These are phyloP conservation scores for Exophiala lecanii-corni DNA, from an alignment of 2,329 filamentous ascomycete genomes.

Conservation along the genomic window DNA sequence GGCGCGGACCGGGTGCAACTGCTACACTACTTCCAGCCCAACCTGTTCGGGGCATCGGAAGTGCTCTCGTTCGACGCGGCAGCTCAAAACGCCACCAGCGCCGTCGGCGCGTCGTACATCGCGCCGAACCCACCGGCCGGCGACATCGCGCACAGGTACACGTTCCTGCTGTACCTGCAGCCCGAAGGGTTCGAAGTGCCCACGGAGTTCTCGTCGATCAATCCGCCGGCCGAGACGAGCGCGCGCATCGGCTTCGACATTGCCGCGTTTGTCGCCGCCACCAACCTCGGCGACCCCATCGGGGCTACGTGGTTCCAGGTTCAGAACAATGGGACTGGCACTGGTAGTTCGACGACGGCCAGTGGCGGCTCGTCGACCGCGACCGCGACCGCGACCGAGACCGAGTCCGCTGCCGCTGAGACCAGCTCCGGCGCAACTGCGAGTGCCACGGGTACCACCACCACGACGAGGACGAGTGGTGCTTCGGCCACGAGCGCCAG, in stretches of 20 bases:
- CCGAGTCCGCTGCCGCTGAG: neutral
- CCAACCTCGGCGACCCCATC: slow-evolving; percentile 30
- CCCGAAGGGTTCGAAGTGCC: slow-evolving; percentile 29
- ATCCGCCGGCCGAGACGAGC: slow-evolving; percentile 29
- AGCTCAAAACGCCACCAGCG: slow-evolving; percentile 11
- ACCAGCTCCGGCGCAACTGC: neutral
- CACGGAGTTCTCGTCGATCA: slow-evolving; percentile 30
- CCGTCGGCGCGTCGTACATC: slow-evolving; percentile 26
- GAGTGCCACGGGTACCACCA: neutral
- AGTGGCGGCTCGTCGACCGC: slow-evolving; percentile 1
- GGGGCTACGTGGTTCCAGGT: slow-evolving; percentile 39
- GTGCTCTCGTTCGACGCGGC: slow-evolving; percentile 12
- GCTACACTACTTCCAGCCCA: slow-evolving; percentile 20
- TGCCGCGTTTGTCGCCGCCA: slow-evolving; percentile 31
- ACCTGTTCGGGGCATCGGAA: slow-evolving; percentile 17
- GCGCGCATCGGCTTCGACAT: slow-evolving; percentile 34
- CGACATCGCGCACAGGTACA: slow-evolving; percentile 30
- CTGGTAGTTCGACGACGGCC: neutral
- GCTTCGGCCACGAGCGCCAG: neutral
- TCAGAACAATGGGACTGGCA: slow-evolving; percentile 11
- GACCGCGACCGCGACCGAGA: slow-evolving; percentile 3
- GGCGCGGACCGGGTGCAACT: slow-evolving; percentile 7
- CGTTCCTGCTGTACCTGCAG: slow-evolving; percentile 31
- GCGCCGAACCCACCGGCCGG: slow-evolving; percentile 29
- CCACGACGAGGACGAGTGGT: neutral